Evolutionary conservation across 2,329 filamentous ascomycete species (phyloP), one percentile per base, ranked within the genome.

Genomic region (Raffaelea arxii): DNA sequence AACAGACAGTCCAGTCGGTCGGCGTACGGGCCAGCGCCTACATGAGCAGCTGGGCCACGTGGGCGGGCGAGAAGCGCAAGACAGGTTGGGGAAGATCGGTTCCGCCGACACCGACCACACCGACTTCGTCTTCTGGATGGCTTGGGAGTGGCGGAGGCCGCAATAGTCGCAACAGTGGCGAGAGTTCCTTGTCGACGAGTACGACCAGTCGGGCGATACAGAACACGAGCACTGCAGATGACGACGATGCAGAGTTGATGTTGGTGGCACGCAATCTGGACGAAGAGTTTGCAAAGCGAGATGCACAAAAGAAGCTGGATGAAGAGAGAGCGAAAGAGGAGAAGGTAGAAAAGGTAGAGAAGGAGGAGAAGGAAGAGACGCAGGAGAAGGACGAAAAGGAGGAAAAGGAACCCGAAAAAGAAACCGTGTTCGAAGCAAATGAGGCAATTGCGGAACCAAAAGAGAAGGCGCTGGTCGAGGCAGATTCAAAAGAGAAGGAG

Each of bases 21-120:
- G 69, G 76, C 14, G 65, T 66, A 45, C 77, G 74, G 55, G 80
- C 80, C 2, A 72, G 77, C 37, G 71, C 79, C 4, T 84, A 83
- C 59, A 74, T 84, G 55, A 80, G 78, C 35, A 82, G 79, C 55
- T 85, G 81, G 81, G 78, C 80, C 2, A 65, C 70, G 0, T 85
- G 81, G 81, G 80, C 81, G 2, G 81, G 81, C 43, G 85, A 92
- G 66, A 91, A 90, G 67, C 73, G 82, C 52, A 85, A 82, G 58
- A 67, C 70, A 58, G 71, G 64, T 21, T 56, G 54, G 65, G 60
- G 60, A 25, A 57, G 64, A 16, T 55, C 60, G 24, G 57, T 53
- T 32, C 46, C 22, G 40, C 42, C 48, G 36, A 18, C 41, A 16
- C 25, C 21, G 35, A 41, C 46, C n/a, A n/a, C n/a, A n/a, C n/a